Conservation (phyloP, 2,329 filamentous ascomycete species). For the Ophidiomyces ophidiicola region DNA sequence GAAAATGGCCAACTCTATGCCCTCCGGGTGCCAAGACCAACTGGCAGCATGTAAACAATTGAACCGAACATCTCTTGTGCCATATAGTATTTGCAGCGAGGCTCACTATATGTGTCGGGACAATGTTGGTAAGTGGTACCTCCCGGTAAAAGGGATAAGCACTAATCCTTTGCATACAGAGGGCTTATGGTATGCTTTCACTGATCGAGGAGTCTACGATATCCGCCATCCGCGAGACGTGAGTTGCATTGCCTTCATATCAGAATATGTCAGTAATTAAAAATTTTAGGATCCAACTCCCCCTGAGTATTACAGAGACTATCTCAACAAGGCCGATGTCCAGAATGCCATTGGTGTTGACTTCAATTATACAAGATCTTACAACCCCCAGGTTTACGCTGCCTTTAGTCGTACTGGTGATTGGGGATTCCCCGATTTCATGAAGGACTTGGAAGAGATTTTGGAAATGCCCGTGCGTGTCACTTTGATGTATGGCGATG, state of each 20-base stretch:
- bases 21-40: conserved; percentile 49
- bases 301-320: conserved; percentile 48
- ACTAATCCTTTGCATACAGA: background rate
- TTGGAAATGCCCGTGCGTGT: conserved; percentile 8
- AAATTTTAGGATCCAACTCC: conserved; percentile 48
- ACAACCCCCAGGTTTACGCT: conserved; percentile 36
- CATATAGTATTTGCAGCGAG: conserved; percentile 40
- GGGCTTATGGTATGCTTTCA: conserved; percentile 43
- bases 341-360: conserved; percentile 51
- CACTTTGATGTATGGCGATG: conserved; percentile 9
- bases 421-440: conserved; percentile 9
- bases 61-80: conserved; percentile 46
- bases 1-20: conserved; percentile 49
- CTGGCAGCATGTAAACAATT: conserved; percentile 53
- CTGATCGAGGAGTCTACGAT: conserved; percentile 37
- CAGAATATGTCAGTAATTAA: conserved; percentile 18
- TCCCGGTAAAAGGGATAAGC: conserved; percentile 24
- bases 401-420: conserved; percentile 40
- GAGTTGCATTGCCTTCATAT: conserved; percentile 7
- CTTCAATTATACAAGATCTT: conserved; percentile 44
- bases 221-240: conserved; percentile 42
- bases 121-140: conserved; percentile 35
- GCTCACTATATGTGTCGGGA: conserved; percentile 45
- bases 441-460: conserved; percentile 6
- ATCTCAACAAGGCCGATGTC: conserved; percentile 49